A percentile compares a stretch with the other conserved stretches of the same genome.
Conservation (phyloP, 305 asterid species). For the Andrographis paniculata region DNA sequence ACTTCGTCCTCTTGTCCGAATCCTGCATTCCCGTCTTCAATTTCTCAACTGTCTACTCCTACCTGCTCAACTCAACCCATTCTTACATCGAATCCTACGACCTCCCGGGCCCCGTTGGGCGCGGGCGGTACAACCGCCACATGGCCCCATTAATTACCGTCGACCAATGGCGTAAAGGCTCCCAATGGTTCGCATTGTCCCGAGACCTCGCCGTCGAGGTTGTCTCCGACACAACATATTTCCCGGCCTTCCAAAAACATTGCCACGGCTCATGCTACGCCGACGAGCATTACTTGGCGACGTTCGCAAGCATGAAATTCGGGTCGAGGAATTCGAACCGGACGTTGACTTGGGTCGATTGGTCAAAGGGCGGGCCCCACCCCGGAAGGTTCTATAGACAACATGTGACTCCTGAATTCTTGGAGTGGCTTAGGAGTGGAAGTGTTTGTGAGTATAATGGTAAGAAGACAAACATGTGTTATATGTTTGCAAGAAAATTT, state of each 20-base stretch:
- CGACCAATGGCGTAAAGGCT: constrained; percentile 72
- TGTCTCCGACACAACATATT: constrained; percentile 38
- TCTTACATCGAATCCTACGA: constrained; percentile 59
- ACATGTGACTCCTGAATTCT: constrained; percentile 30
- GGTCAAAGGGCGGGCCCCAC: constrained; percentile 84
- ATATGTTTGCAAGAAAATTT: constrained; percentile 81
- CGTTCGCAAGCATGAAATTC: constrained; percentile 43
- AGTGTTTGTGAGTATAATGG: constrained; percentile 57
- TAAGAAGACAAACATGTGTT: constrained; percentile 34
- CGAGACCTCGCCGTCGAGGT: constrained; percentile 55
- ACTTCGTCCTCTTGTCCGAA: constrained; percentile 76
- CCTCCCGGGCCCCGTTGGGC: constrained; percentile 46
- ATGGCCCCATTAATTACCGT: constrained; percentile 51
- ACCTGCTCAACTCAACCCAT: constrained; percentile 46
- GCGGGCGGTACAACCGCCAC: constrained; percentile 42
- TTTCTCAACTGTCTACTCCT: constrained; percentile 62
- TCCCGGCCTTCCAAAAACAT: constrained; percentile 32
- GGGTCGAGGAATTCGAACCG: constrained; percentile 39
- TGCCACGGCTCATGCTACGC: constrained; percentile 55
- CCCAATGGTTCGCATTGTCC: constrained; percentile 79
- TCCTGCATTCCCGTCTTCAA: constrained; percentile 84
- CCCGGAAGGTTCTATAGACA: constrained; percentile 43
- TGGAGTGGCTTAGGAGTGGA: constrained; percentile 50
- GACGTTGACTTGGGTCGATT: constrained; percentile 72
- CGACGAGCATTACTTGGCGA: constrained; percentile 81